Evolutionary conservation across 345 rosid genomes (phyloP), one percentile per base, ranked within the genome.

Genomic region (Arabis alpina): DNA sequence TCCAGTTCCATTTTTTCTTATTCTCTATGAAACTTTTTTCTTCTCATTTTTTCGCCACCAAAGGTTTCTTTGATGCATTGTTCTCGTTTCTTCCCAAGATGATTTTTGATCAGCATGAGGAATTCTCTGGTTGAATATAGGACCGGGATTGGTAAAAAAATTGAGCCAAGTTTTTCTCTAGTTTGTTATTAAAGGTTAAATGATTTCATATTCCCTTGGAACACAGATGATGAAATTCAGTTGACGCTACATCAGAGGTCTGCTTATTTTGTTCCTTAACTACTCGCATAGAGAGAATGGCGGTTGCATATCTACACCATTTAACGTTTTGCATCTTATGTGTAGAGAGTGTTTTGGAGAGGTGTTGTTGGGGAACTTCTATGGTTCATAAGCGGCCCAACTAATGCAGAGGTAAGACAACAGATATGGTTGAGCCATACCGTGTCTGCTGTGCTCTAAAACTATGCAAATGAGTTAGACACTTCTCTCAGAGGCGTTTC

Each of bases 341-440:
- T 72, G 40, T 70, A 93, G 97, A 91, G 80, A 85, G 94, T 93
- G 32, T 93, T 91, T 59, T 93, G 98, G 97, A 85, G 92, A 54
- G 97, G 94, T 61, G 96, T 91, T 79, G 83, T 91, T 71, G 98
- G 88, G 80, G 98, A 93, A 76, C 94, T 93, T 74, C 71, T 93
- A 19, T 93, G 98, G 97, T 93, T 88, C 76, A 86, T 91, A 62
- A 93, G 97, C 67, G 98, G 98, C 54, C 91, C 98, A 64, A 88
- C 97, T 55, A 87, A 44, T 81, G 92, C 96, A 72, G 89, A 88
- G 94, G 98, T 93, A 71, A 73, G 6, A 6, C 23, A 34, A 6
- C 39, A n/a, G 0, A 42, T 3, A 23, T 50, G 16, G 54, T 28
- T 28, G 25, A 14, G 52, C 0, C 61, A 41, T 11, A 25, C 14